A percentile compares a stretch with the other conserved stretches of the same genome.
These are phyloP conservation scores for Colletotrichum sidae DNA, from an alignment of 2,329 filamentous ascomycete species.

Conservation along the genomic window DNA sequence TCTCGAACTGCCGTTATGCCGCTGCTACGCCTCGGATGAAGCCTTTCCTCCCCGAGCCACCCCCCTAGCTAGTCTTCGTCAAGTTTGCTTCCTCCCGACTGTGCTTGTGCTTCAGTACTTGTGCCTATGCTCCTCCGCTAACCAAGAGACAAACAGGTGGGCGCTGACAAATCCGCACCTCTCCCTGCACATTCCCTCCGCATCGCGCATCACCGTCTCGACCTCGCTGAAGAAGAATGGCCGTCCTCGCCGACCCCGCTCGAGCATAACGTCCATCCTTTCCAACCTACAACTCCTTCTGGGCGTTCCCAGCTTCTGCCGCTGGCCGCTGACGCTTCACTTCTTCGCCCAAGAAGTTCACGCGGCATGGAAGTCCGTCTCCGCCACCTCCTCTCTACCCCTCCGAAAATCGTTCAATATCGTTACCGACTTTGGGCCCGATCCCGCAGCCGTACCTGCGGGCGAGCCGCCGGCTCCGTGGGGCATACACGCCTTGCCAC, in stretches of 20 bases:
- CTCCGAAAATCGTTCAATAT: slow-evolving; percentile 64
- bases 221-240: slow-evolving; percentile 64
- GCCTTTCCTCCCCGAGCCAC: slow-evolving; percentile 5
- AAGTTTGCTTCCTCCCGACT: slow-evolving; percentile 7
- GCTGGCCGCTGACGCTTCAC: slow-evolving; percentile 85
- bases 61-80: slow-evolving; percentile 18
- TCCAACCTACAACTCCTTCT: slow-evolving; percentile 86
- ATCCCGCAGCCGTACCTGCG: slow-evolving; percentile 12
- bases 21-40: slow-evolving; percentile 23
- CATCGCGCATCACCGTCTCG: slow-evolving; percentile 68
- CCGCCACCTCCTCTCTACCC: slow-evolving; percentile 58
- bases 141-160: slow-evolving; percentile 71
- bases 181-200: slow-evolving; percentile 79
- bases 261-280: slow-evolving; percentile 75
- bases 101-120: not conserved
- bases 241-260: slow-evolving; percentile 66
- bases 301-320: slow-evolving; percentile 80
- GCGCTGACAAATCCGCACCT: slow-evolving; percentile 88
- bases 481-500: slow-evolving; percentile 65
- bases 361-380: slow-evolving; percentile 73
- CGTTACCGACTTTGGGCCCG: slow-evolving; percentile 64
- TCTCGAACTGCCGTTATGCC: not conserved
- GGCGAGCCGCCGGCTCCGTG: slow-evolving; percentile 41
- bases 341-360: slow-evolving; percentile 82
- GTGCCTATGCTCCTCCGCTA: slow-evolving; percentile 1